Percentiles rank a stretch among this genome's conserved stretches.
These are phyloP conservation scores for Trichoderma polysporum DNA, from an alignment of 2,329 filamentous ascomycete species.

Conservation along the genomic window DNA sequence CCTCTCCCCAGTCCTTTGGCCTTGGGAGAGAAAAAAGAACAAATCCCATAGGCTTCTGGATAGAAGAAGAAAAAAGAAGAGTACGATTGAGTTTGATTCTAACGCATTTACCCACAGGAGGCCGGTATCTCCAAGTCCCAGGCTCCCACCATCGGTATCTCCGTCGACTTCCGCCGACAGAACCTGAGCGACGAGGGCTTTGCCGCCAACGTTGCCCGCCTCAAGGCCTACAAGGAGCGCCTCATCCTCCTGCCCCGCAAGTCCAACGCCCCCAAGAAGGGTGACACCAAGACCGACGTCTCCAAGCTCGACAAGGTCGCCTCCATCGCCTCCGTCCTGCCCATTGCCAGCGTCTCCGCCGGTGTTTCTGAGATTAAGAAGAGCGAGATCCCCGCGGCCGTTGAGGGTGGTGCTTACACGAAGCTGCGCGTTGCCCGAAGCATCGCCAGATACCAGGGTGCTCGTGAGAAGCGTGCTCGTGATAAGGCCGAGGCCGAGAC, in stretches of 20 bases:
- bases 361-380: constrained; percentile 76
- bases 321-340: constrained; percentile 55
- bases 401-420: constrained; percentile 83
- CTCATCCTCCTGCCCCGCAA: constrained; percentile 98
- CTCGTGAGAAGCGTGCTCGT: constrained; percentile 89
- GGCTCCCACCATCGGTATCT: constrained; percentile 93
- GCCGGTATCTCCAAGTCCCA: constrained; percentile 93
- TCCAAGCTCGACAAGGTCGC: constrained; percentile 62
- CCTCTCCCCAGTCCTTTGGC: background rate
- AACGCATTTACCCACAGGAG: constrained; percentile 61
- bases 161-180: constrained; percentile 93
- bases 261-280: constrained; percentile 89
- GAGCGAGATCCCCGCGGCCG: constrained; percentile 71
- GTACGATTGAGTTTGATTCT: constrained; percentile 28
- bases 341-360: constrained; percentile 67
- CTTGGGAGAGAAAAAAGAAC: background rate
- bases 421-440: constrained; percentile 81
- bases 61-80: background rate
- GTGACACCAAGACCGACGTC: constrained; percentile 83
- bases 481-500: constrained; percentile 81
- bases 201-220: constrained; percentile 90
- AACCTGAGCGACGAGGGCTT: constrained; percentile 97
- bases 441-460: constrained; percentile 77
- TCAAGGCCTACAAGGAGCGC: constrained; percentile 95
- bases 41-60: background rate